Base-by-base conservation (phyloP, 2,329 filamentous ascomycete species). In the Colletotrichum camelliae region DNA sequence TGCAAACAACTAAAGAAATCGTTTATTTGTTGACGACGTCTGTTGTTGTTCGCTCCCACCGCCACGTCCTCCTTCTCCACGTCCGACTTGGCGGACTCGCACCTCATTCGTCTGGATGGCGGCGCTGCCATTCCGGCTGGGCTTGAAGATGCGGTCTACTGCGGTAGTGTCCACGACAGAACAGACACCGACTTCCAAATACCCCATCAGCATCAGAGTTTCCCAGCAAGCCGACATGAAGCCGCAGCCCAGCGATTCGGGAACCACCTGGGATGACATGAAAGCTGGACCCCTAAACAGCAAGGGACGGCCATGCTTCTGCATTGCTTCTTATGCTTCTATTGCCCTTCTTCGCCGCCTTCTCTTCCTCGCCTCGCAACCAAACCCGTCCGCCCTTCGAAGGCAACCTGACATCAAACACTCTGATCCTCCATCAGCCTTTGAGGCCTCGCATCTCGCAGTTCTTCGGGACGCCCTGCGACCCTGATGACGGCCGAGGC, bases 191-290 rank as follows among this genome's bases (percentile, higher is more conserved):
- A 66, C 65, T 72, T 62, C 33, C 31, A 12, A 67, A 62, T 55
- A 35, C 29, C n/a, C 43, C 39, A 52, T 21, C 13, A 29, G 39
- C n/a, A 35, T n/a, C 33, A 64, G 24, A 64, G n/a, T 58, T 67
- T 66, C 43, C 58, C 24, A 39, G 8, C 60, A 58, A 37, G 27
- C 62, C 61, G 31, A 67, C 4, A 29, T 18, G 57, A 74, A 35
- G 69, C 70, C 31, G 31, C 43, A 29, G 60, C 39, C 64, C 33
- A 35, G 58, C 33, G 29, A 31, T 35, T 62, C 7, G 67, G 66
- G 33, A 61, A 37, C 21, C 48, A 73, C 64, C 33, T 75, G 64
- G 70, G 70, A 75, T 73, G 73, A 60, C 70, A 73, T 33, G 64
- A 48, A 29, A 64, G 58, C 35, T 68, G 74, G 48, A 76, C 74